Percentiles rank a stretch among this genome's conserved stretches.
Evolutionary conservation across 2,329 filamentous ascomycete genomes (phyloP).

Genomic region (Botryotinia globosa): DNA sequence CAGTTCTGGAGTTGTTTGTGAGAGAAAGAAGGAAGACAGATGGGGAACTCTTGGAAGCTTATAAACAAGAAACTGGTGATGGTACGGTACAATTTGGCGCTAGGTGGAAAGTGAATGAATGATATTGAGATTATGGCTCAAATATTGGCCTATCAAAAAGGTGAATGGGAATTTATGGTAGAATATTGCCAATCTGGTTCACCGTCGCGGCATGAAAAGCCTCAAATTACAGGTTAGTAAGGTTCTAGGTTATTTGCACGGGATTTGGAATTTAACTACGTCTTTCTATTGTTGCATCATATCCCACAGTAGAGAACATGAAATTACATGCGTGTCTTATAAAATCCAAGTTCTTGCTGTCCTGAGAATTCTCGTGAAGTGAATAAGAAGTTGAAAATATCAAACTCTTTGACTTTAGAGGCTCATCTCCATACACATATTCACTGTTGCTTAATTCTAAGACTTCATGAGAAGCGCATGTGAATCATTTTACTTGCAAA

Average conservation of each 20-base stretch:
- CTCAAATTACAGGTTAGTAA: background rate
- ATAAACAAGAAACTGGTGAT: background rate
- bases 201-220: background rate
- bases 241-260: background rate
- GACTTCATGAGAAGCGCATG: background rate
- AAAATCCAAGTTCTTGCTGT: background rate
- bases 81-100: background rate
- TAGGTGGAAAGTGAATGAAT: constrained; percentile 9
- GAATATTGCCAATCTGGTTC: background rate
- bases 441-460: no score
- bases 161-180: background rate
- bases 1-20: background rate
- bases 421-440: no score
- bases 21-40: background rate
- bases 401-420: background rate
- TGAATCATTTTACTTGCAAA: background rate
- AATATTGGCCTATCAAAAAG: background rate
- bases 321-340: background rate
- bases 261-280: background rate
- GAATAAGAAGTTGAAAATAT: background rate
- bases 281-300: background rate
- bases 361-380: background rate
- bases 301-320: background rate
- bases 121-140: background rate
- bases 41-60: background rate